phyloP scores from a whole-genome alignment of 139 green algal genomes.

The Tetraselmis chui region DNA sequence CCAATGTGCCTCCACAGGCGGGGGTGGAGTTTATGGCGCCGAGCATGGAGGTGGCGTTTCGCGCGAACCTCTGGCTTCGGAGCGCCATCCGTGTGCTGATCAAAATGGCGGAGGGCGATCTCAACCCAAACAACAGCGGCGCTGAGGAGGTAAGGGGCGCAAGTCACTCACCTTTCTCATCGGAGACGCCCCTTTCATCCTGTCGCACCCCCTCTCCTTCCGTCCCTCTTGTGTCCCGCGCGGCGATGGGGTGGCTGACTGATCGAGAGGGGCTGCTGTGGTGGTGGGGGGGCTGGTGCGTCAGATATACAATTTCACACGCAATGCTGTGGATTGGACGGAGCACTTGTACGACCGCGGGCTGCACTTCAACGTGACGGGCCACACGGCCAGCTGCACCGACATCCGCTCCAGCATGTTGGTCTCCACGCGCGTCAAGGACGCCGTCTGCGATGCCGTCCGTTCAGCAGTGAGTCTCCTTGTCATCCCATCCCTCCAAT shows the following conservation, averaged over 20 bases:
- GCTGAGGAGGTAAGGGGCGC: slow-evolving; percentile 34
- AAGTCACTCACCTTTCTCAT: too few species aligned
- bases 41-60: slow-evolving; percentile 36
- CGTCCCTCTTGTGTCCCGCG: neutral
- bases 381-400: slow-evolving; percentile 53
- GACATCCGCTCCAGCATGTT: slow-evolving; percentile 25
- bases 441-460: slow-evolving; percentile 82
- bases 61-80: slow-evolving; percentile 66
- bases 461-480: slow-evolving; percentile 24
- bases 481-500: too few species aligned
- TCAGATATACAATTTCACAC: slow-evolving; percentile 60
- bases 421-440: slow-evolving; percentile 47
- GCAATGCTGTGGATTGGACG: slow-evolving; percentile 44
- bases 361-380: slow-evolving; percentile 51
- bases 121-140: slow-evolving; percentile 31
- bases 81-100: slow-evolving; percentile 66
- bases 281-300: too few species aligned
- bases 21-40: slow-evolving; percentile 10
- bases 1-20: neutral
- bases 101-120: slow-evolving; percentile 39
- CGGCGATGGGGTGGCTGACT: neutral
- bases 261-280: too few species aligned
- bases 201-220: too few species aligned
- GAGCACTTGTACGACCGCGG: slow-evolving; percentile 28
- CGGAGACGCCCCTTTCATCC: too few species aligned